Evolutionary conservation across 768 basidiomycete genomes (phyloP), one percentile per base, ranked within the genome.

Genomic region (Serendipita sp.): DNA sequence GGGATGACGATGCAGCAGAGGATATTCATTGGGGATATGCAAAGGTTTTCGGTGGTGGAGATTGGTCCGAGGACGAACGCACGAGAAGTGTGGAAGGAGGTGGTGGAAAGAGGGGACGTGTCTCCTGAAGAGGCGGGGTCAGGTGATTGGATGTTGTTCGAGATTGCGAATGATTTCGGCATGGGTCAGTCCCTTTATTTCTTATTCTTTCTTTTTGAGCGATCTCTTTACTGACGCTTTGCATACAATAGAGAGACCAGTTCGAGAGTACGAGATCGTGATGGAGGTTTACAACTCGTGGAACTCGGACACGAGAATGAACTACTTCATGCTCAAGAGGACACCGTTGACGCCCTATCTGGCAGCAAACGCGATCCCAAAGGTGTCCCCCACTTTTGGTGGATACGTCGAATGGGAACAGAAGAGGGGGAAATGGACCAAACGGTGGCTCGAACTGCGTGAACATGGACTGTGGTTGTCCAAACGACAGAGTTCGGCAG

Each of bases 401-500:
- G 79, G 86, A 3, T 92, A 84, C 69, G 83, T 97, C 29, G 89
- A 97, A 72, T 88, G 85, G 81, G 91, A 95, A 76, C 78, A 77
- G 50, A 97, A 95, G 75, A 83, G 86, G 65, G 92, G 92, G 40
- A 96, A 96, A 74, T 99, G 95, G 96, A 86, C 78, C 64, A 97
- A 97, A 74, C 82, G 91, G 37, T 94, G 86, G 83, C 77, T 99
- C 71, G 83, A 86, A 69, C 80, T 96, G 29, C 80, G 89, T 55
- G 91, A 94, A 69, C 90, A 94, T 67, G 81, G 83, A 66, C 71
- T 98, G 63, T 95, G 85, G 80, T 71, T 95, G 43, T 86, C 90
- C 34, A 98, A 97, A 74, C 86, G 88, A 16, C 91, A 96, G 63
- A 86, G 83, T 71, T 45, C 44, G 11, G 11, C 11, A 31, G 48